Conservation (phyloP, 768 basidiomycete species). For the Phylloporus sp. region DNA sequence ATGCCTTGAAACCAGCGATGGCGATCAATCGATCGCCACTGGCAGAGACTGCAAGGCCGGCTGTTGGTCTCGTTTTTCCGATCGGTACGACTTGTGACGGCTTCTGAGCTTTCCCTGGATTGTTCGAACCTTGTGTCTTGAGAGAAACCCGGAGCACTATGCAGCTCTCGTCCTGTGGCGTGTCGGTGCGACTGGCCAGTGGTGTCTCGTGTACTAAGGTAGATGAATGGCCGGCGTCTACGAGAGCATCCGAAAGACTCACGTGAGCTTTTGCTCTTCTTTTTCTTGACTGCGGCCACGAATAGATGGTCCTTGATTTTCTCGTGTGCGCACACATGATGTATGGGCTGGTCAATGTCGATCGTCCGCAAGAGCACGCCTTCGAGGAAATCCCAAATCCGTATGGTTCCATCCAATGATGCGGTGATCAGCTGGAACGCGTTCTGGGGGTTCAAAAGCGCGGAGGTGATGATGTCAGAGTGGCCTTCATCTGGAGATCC, state of each 20-base stretch:
- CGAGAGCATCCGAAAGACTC: slow-evolving; percentile 1
- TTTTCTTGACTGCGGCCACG: slow-evolving; percentile 53
- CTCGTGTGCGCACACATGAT: slow-evolving; percentile 66
- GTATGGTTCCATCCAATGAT: slow-evolving; percentile 75
- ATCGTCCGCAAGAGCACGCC: slow-evolving; percentile 73
- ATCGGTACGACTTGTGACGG: slow-evolving; percentile 50
- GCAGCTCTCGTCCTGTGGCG: slow-evolving; percentile 38
- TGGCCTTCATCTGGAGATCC: slow-evolving; percentile 39
- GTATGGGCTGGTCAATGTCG: slow-evolving; percentile 62
- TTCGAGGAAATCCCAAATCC: slow-evolving; percentile 93
- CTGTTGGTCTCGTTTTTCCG: slow-evolving; percentile 62
- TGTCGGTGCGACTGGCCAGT: background rate
- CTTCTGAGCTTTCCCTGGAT: slow-evolving; percentile 38
- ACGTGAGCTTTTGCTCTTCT: slow-evolving; percentile 37
- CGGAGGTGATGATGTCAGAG: slow-evolving; percentile 61
- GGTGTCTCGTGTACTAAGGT: slow-evolving; percentile 9
- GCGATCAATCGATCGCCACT: slow-evolving; percentile 76
- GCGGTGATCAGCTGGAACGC: slow-evolving; percentile 85
- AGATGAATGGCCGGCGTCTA: background rate
- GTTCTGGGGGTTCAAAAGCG: slow-evolving; percentile 78
- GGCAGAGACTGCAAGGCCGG: slow-evolving; percentile 66
- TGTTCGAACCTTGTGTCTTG: slow-evolving; percentile 34
- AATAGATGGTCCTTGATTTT: slow-evolving; percentile 65
- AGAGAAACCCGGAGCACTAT: slow-evolving; percentile 62
- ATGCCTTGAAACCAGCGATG: slow-evolving; percentile 70